These are phyloP conservation scores for Sphagnum contortum DNA, from an alignment of 225 moss, liverwort and hornwort species.

Conservation along the genomic window DNA sequence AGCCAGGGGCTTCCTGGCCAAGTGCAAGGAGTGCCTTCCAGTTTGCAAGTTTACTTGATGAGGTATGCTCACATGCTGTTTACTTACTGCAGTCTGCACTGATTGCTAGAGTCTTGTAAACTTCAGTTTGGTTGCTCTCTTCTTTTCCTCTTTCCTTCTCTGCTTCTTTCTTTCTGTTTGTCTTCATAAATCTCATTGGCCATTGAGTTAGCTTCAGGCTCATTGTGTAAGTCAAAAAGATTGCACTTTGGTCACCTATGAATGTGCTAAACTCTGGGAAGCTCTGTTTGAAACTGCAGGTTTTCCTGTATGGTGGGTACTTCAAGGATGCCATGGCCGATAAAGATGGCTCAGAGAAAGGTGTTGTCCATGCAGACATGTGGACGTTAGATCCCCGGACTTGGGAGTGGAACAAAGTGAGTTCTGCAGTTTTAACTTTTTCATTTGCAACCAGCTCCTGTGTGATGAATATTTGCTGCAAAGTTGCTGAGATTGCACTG, in stretches of 20 bases:
- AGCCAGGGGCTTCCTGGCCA: constrained; percentile 74
- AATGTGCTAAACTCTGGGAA: too few species aligned
- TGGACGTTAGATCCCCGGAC: constrained; percentile 76
- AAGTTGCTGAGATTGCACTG: background rate
- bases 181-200: too few species aligned
- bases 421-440: background rate
- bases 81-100: too few species aligned
- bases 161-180: too few species aligned
- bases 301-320: constrained; percentile 82
- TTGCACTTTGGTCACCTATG: too few species aligned
- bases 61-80: constrained; percentile 23
- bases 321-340: constrained; percentile 60
- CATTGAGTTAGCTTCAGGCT: too few species aligned
- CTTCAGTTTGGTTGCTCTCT: too few species aligned
- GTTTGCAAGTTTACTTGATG: constrained; percentile 61
- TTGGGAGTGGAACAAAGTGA: constrained; percentile 75
- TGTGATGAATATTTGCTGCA: background rate
- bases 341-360: constrained; percentile 67
- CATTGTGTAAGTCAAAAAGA: too few species aligned
- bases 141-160: too few species aligned
- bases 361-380: constrained; percentile 74
- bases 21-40: constrained; percentile 70
- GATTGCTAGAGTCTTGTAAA: too few species aligned
- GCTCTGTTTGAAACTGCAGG: constrained; percentile 16
- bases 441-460: background rate